Evolutionary conservation across 768 basidiomycete genomes (phyloP).

Genomic region (Cystobasidium onofrii): DNA sequence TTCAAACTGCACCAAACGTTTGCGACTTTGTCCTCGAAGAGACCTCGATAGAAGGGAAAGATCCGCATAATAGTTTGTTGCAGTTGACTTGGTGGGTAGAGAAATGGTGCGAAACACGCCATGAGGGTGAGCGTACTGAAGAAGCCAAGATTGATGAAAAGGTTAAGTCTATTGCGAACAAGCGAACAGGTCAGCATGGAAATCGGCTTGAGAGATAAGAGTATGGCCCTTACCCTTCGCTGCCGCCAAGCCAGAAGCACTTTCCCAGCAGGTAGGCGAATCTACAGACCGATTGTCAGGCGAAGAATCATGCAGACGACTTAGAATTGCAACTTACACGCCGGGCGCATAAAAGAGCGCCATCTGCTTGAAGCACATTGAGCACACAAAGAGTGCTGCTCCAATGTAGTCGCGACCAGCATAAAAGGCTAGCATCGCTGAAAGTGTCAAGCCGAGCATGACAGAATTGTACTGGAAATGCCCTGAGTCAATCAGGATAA

Average conservation of each 20-base stretch:
- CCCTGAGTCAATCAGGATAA: slow-evolving; percentile 78
- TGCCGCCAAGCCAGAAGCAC: slow-evolving; percentile 69
- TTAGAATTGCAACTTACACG: slow-evolving; percentile 45
- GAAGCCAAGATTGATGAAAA: slow-evolving; percentile 61
- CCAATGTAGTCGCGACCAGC: slow-evolving; percentile 63
- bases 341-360: slow-evolving; percentile 86
- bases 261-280: slow-evolving; percentile 82
- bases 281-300: slow-evolving; percentile 4
- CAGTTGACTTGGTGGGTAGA: slow-evolving; percentile 51
- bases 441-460: slow-evolving; percentile 63
- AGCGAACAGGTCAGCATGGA: slow-evolving; percentile 55
- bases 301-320: background rate
- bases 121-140: slow-evolving; percentile 59
- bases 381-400: slow-evolving; percentile 70
- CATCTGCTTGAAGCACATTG: slow-evolving; percentile 92
- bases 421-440: slow-evolving; percentile 61
- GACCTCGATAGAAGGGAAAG: slow-evolving; percentile 81
- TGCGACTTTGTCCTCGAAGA: slow-evolving; percentile 93
- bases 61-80: slow-evolving; percentile 67
- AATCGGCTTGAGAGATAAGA: slow-evolving; percentile 37
- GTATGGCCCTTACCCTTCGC: slow-evolving; percentile 53
- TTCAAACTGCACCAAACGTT: slow-evolving; percentile 97
- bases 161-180: slow-evolving; percentile 51
- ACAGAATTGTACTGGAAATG: slow-evolving; percentile 91
- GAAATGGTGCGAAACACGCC: slow-evolving; percentile 69